These are phyloP conservation scores for Rhizophagus prolifer DNA, from an alignment of 192 early-diverging fungal genomes.

Conservation along the genomic window DNA sequence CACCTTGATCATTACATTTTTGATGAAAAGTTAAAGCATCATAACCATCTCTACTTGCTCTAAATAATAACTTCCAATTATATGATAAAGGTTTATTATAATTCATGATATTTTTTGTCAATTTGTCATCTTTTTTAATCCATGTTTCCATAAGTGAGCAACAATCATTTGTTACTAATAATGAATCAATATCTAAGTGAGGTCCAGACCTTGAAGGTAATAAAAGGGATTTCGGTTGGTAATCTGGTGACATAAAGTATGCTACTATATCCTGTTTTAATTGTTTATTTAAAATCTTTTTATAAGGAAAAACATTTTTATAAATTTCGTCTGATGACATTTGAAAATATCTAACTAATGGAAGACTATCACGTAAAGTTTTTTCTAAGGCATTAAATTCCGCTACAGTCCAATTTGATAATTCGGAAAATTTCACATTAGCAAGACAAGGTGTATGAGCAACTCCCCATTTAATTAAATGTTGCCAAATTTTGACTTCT, in stretches of 20 bases:
- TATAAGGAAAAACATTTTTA: constrained; percentile 18
- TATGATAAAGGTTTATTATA: neutral
- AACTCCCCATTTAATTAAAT: constrained; percentile 23
- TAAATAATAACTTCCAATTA: constrained; percentile 1
- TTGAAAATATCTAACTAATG: constrained; percentile 10
- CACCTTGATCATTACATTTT: neutral
- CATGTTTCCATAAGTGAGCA: neutral
- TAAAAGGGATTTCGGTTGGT: neutral
- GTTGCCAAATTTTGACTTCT: constrained; percentile 12
- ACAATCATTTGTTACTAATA: neutral
- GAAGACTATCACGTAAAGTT: neutral
- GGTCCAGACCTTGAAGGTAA: neutral
- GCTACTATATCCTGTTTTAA: neutral
- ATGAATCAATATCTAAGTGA: neutral
- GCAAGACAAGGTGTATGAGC: neutral
- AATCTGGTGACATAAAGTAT: neutral
- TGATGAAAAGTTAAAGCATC: neutral
- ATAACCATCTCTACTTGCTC: constrained; percentile 11
- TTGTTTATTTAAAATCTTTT: neutral
- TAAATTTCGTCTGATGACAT: constrained; percentile 6
- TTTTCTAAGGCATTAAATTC: constrained; percentile 1
- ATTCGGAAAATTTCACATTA: neutral
- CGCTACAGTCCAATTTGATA: neutral
- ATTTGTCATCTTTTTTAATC: neutral
- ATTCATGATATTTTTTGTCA: neutral